Evolutionary conservation across 768 basidiomycete genomes (phyloP).

Genomic region (Hebeloma cylindrosporum): DNA sequence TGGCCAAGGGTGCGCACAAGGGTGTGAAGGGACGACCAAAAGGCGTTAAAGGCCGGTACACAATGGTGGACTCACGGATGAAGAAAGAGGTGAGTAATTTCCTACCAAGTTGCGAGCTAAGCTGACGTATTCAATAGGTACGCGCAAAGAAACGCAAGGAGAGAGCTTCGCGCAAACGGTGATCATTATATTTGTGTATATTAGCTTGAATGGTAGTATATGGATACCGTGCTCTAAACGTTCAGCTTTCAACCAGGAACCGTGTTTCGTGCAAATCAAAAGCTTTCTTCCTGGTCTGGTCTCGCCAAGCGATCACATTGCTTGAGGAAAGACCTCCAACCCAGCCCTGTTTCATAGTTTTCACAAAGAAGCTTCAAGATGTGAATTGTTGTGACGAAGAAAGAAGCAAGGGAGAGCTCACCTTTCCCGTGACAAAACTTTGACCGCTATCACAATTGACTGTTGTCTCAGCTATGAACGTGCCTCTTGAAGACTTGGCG

Average conservation of each 20-base stretch:
- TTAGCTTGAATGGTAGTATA: constrained; percentile 1
- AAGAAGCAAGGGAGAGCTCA: no score
- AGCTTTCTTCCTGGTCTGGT: no score
- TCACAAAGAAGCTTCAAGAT: constrained; percentile 51
- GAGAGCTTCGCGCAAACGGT: constrained; percentile 66
- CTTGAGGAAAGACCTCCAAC: constrained; percentile 43
- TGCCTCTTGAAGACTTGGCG: no score
- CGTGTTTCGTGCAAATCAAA: no score
- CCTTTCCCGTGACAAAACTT: no score
- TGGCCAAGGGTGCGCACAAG: constrained; percentile 87
- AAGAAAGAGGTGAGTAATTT: constrained; percentile 74
- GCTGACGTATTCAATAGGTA: constrained; percentile 44
- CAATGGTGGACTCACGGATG: constrained; percentile 94
- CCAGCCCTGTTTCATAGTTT: constrained; percentile 33
- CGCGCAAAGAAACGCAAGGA: constrained; percentile 81
- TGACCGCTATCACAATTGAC: no score
- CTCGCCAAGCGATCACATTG: constrained; percentile 39
- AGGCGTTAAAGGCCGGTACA: constrained; percentile 93
- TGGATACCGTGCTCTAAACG: background rate
- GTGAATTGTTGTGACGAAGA: no score
- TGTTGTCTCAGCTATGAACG: no score
- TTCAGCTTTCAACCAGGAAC: no score
- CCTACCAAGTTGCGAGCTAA: background rate
- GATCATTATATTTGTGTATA: constrained; percentile 23
- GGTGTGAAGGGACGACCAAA: constrained; percentile 92